Conservation (phyloP, 2,329 filamentous ascomycete species). For the Ascocoryne sarcoides region DNA sequence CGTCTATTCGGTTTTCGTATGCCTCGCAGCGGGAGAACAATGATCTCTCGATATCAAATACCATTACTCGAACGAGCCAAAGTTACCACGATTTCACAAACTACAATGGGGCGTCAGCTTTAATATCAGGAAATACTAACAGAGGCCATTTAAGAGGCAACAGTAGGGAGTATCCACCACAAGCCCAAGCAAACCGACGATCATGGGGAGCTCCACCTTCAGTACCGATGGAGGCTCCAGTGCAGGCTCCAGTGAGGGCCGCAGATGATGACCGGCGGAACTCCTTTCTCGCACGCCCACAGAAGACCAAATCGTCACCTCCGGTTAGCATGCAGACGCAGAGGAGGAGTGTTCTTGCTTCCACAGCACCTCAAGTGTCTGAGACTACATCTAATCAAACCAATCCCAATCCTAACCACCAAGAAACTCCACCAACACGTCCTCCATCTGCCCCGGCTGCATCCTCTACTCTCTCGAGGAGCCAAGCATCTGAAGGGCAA, state of each 20-base stretch:
- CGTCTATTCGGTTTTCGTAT: constrained; percentile 11
- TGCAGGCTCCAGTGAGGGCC: neutral
- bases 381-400: neutral
- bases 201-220: neutral
- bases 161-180: constrained; percentile 6
- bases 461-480: neutral
- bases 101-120: neutral
- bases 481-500: neutral
- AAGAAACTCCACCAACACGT: neutral
- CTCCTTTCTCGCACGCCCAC: neutral
- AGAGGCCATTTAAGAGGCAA: neutral
- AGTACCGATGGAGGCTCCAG: neutral
- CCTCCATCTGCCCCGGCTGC: neutral
- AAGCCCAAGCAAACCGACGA: constrained; percentile 7
- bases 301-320: constrained; percentile 3
- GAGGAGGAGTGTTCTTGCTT: constrained; percentile 1
- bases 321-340: constrained; percentile 15
- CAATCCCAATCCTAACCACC: neutral
- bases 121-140: neutral
- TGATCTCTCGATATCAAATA: constrained; percentile 2
- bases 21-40: constrained; percentile 3
- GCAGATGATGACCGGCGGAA: constrained; percentile 1
- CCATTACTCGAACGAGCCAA: constrained; percentile 3
- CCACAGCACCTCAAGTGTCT: neutral
- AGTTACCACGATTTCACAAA: constrained; percentile 10